A percentile compares a stretch with the other conserved stretches of the same genome.
Evolutionary conservation across 2,329 filamentous ascomycete genomes (phyloP).

Genomic region (Cytospora piceae): DNA sequence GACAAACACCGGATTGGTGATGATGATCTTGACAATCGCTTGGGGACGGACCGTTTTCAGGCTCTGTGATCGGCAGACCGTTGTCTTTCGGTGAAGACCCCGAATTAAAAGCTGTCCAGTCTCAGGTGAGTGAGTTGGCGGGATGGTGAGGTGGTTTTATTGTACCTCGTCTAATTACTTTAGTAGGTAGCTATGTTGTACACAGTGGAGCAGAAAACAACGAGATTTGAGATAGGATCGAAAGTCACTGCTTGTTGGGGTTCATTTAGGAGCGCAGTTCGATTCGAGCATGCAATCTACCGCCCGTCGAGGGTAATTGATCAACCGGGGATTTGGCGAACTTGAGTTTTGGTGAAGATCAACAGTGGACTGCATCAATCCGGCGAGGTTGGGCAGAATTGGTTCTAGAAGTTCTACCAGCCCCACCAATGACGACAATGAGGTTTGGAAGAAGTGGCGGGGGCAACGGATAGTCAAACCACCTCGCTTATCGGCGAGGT

Average conservation of each 20-base stretch:
- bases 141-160: neutral
- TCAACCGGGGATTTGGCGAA: too few relatives aligned
- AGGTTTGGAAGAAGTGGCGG: conserved; percentile 4
- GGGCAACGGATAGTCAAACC: conserved; percentile 1
- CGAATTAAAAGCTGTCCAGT: neutral
- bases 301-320: too few relatives aligned
- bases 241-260: too few relatives aligned
- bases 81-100: conserved; percentile 3
- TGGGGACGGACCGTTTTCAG: conserved; percentile 1
- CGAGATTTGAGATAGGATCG: too few relatives aligned
- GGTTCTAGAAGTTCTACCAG: conserved; percentile 27
- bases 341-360: neutral
- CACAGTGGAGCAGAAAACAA: too few relatives aligned
- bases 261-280: too few relatives aligned
- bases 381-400: conserved; percentile 21
- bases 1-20: conserved; percentile 1
- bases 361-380: conserved; percentile 19
- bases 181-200: too few relatives aligned
- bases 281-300: too few relatives aligned
- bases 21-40: neutral
- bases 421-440: conserved; percentile 30
- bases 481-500: conserved; percentile 6
- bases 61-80: neutral
- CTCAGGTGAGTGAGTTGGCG: neutral
- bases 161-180: too few relatives aligned